A percentile compares a stretch with the other conserved stretches of the same genome.
These are phyloP conservation scores for Russula griseocarnosa DNA, from an alignment of 768 basidiomycete genomes.

Conservation along the genomic window DNA sequence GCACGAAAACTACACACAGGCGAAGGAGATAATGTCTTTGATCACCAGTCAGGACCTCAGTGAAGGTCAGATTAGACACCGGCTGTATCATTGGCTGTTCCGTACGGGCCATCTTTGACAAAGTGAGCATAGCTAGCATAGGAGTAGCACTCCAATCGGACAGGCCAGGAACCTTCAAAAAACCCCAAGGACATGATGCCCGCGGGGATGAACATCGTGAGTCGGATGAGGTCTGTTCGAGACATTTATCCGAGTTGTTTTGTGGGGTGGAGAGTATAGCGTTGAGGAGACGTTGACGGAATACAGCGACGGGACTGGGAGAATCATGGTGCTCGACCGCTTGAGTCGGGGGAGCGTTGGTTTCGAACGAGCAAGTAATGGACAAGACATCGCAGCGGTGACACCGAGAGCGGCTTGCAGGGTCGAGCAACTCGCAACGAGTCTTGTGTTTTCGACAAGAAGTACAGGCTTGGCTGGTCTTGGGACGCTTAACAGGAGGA, in stretches of 20 bases:
- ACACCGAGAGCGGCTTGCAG: constrained; percentile 38
- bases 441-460: constrained; percentile 49
- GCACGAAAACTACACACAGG: constrained; percentile 16
- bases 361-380: constrained; percentile 47
- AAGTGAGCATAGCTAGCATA: constrained; percentile 45
- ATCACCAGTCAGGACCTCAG: constrained; percentile 18
- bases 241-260: neutral
- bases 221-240: constrained; percentile 22
- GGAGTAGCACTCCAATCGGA: constrained; percentile 45
- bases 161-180: constrained; percentile 38
- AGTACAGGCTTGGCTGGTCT: constrained; percentile 37
- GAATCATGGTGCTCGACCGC: constrained; percentile 31
- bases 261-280: constrained; percentile 1
- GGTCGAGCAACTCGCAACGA: constrained; percentile 49
- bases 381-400: constrained; percentile 50
- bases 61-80: constrained; percentile 24
- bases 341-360: constrained; percentile 30
- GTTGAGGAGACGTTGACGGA: neutral
- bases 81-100: constrained; percentile 31
- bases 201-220: constrained; percentile 1
- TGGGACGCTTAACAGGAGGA: constrained; percentile 21
- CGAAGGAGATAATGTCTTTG: constrained; percentile 21
- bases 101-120: constrained; percentile 34
- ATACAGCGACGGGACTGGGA: neutral
- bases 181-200: constrained; percentile 37